phyloP scores from a whole-genome alignment of 2,329 filamentous ascomycete genomes.

The Blumeriella jaapii region DNA sequence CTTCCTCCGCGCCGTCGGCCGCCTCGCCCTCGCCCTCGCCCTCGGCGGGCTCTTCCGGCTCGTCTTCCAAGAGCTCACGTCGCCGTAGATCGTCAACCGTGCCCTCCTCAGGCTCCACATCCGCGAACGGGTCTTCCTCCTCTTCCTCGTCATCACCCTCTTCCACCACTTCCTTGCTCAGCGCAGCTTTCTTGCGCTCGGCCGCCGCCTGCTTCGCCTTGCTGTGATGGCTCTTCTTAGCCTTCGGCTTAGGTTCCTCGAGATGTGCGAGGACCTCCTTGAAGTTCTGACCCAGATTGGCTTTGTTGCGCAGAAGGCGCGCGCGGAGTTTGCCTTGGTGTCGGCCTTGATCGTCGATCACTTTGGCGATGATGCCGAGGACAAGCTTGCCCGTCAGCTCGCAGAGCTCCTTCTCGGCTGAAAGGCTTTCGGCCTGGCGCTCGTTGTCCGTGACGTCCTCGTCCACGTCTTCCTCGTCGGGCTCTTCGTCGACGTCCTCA shows the following conservation, averaged over 20 bases:
- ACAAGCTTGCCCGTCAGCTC: conserved; percentile 78
- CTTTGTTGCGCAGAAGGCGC: conserved; percentile 67
- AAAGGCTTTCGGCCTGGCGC: conserved; percentile 52
- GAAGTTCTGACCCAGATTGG: conserved; percentile 73
- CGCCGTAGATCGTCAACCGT: conserved; percentile 45
- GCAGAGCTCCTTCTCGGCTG: conserved; percentile 77
- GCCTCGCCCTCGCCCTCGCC: conserved; percentile 29
- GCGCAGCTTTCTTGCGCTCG: conserved; percentile 32
- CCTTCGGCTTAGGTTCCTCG: conserved; percentile 52
- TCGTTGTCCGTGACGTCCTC: conserved; percentile 45
- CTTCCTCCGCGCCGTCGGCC: conserved; percentile 25
- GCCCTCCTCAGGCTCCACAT: conserved; percentile 44
- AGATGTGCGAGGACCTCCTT: conserved; percentile 73
- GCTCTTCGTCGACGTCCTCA: conserved; percentile 49
- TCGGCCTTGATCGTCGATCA: conserved; percentile 54
- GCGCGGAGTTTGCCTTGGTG: conserved; percentile 53
- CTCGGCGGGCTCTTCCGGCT: conserved; percentile 26
- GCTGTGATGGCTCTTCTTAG: conserved; percentile 27
- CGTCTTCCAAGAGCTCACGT: conserved; percentile 43
- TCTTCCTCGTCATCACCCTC: conserved; percentile 20
- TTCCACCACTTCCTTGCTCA: conserved; percentile 22
- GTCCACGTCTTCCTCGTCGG: conserved; percentile 48
- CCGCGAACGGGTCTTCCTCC: conserved; percentile 32
- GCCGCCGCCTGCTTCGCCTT: conserved; percentile 34
- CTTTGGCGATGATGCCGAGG: conserved; percentile 62